phyloP scores from a whole-genome alignment of 163 green algal genomes.

The Chlorella variabilis region DNA sequence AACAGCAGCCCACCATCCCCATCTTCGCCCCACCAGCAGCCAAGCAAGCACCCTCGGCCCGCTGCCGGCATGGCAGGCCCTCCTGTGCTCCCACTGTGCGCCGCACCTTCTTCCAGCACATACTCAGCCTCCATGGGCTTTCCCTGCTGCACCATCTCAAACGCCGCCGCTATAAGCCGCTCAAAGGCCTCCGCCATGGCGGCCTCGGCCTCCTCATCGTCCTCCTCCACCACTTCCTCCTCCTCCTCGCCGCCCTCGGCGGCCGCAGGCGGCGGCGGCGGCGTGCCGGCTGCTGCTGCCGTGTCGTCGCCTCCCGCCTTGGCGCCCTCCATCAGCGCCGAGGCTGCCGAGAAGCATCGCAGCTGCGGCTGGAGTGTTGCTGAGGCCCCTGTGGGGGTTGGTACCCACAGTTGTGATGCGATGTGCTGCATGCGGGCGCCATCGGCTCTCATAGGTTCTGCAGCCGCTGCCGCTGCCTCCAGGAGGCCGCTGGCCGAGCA shows the following conservation, averaged over 20 bases:
- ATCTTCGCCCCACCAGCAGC: too few relatives aligned
- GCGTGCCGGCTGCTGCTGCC: not conserved
- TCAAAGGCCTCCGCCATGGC: conserved; percentile 36
- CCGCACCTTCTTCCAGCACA: conserved; percentile 22
- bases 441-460: not conserved
- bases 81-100: too few relatives aligned
- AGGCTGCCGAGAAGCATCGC: not conserved
- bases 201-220: conserved; percentile 4
- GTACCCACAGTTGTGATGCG: not conserved
- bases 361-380: not conserved
- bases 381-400: not conserved
- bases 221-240: not conserved
- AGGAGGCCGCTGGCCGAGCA: not conserved
- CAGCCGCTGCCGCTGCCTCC: not conserved
- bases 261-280: not conserved
- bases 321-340: not conserved
- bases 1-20: too few relatives aligned
- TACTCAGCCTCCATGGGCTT: conserved; percentile 41
- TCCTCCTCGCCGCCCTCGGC: not conserved
- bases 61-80: too few relatives aligned
- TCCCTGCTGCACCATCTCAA: conserved; percentile 35
- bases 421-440: not conserved
- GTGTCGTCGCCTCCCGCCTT: not conserved
- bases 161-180: conserved; percentile 24
- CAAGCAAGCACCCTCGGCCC: too few relatives aligned